These are phyloP conservation scores for Pichia rugopelliculosa DNA, from an alignment of 805 yeast genomes.

Conservation along the genomic window DNA sequence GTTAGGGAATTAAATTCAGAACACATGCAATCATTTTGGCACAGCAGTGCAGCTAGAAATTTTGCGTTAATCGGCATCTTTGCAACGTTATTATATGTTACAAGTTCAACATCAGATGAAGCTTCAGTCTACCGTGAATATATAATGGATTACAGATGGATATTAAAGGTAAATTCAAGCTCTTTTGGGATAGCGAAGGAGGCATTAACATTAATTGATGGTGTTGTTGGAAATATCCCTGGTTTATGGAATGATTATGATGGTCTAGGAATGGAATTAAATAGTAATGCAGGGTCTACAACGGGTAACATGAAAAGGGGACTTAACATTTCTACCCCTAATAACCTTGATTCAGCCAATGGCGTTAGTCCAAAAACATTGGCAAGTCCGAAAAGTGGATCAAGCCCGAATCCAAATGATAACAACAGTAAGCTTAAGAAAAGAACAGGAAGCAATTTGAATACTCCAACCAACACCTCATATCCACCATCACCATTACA, in stretches of 20 bases:
- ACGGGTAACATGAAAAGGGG: background rate
- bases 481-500: constrained; percentile 2
- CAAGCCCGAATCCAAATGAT: background rate
- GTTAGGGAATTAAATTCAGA: constrained; percentile 69
- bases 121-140: constrained; percentile 56
- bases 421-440: background rate
- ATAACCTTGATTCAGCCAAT: constrained; percentile 5
- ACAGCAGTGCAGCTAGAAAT: constrained; percentile 69
- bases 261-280: background rate
- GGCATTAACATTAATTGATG: constrained; percentile 65
- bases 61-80: constrained; percentile 81
- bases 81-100: constrained; percentile 71
- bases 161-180: constrained; percentile 63
- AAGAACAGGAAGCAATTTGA: background rate
- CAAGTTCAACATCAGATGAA: constrained; percentile 58
- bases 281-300: background rate
- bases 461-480: background rate
- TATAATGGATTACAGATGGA: constrained; percentile 70
- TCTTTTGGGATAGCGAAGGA: constrained; percentile 73
- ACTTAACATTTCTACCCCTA: background rate
- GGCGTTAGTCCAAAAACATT: constrained; percentile 4
- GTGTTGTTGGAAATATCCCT: constrained; percentile 68
- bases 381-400: background rate
- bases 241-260: constrained; percentile 39
- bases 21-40: constrained; percentile 87